A percentile compares a stretch with the other conserved stretches of the same genome.
Conservation (phyloP, 768 basidiomycete genomes). For the Termitomyces sp. region DNA sequence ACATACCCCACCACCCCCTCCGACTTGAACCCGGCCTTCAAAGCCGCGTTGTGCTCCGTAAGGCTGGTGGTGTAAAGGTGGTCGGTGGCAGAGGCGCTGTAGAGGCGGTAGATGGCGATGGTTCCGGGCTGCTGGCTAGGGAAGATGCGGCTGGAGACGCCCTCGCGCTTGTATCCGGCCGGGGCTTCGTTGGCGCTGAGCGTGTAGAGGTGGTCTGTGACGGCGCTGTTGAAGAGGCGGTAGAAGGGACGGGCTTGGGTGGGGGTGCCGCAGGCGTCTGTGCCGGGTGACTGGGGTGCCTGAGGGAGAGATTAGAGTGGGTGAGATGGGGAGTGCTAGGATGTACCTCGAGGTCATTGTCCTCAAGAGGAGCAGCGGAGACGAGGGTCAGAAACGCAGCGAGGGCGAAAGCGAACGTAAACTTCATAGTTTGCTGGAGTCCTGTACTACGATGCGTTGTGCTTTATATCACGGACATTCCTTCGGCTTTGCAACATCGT, state of each 20-base stretch:
- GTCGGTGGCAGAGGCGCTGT: slow-evolving; percentile 10
- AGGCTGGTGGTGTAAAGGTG: slow-evolving; percentile 22
- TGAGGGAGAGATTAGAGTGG: too few species aligned
- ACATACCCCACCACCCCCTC: neutral
- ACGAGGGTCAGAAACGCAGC: neutral
- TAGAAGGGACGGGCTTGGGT: slow-evolving; percentile 1
- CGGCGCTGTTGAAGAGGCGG: slow-evolving; percentile 1
- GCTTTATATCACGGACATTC: too few species aligned
- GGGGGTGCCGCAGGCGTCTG: too few species aligned
- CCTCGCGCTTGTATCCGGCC: neutral
- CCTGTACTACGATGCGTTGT: too few species aligned
- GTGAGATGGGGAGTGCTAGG: neutral
- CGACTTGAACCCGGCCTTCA: too few species aligned
- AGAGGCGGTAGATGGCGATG: slow-evolving; percentile 21
- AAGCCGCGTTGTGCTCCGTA: too few species aligned
- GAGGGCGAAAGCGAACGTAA: neutral
- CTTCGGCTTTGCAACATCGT: too few species aligned
- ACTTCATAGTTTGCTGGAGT: neutral
- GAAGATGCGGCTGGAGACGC: slow-evolving; percentile 14
- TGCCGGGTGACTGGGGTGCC: too few species aligned
- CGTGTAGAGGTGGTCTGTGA: slow-evolving; percentile 14
- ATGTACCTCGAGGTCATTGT: neutral
- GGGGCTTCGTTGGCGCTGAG: neutral
- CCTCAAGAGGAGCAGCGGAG: neutral
- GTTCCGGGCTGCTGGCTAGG: slow-evolving; percentile 7